These are phyloP conservation scores for Schizophyllum commune DNA, from an alignment of 1,284 basidiomycete genomes.

Conservation along the genomic window DNA sequence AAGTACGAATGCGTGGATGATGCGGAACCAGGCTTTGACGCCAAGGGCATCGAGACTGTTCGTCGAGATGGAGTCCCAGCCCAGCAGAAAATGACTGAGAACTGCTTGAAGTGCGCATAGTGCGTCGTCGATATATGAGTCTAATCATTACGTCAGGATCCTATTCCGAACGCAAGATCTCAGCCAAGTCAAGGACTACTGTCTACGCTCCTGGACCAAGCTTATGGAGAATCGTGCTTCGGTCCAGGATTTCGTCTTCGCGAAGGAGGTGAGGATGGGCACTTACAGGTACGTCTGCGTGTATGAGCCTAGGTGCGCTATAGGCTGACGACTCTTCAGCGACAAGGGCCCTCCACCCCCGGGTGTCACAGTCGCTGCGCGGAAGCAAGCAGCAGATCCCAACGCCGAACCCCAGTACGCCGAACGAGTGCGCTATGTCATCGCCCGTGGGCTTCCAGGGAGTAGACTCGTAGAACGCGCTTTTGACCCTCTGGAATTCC, in stretches of 20 bases:
- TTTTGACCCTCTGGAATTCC: conserved; percentile 70
- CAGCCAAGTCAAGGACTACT: conserved; percentile 85
- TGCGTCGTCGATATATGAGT: neutral
- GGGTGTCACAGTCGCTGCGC: conserved; percentile 81
- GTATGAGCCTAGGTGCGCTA: neutral
- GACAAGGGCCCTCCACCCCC: conserved; percentile 84
- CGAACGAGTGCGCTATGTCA: conserved; percentile 90
- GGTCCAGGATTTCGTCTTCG: conserved; percentile 88
- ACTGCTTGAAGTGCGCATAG: conserved; percentile 66
- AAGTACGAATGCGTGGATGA: conserved; percentile 88
- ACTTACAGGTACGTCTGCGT: conserved; percentile 64
- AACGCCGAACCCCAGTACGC: conserved; percentile 86
- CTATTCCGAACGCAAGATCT: conserved; percentile 87
- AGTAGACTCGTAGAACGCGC: conserved; percentile 78
- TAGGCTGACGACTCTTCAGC: conserved; percentile 26
- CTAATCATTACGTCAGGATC: conserved; percentile 41
- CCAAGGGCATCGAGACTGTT: conserved; percentile 97
- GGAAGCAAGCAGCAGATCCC: conserved; percentile 68
- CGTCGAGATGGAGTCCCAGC: conserved; percentile 86
- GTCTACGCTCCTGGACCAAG: conserved; percentile 79
- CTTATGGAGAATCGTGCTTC: conserved; percentile 77
- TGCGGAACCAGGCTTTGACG: conserved; percentile 78
- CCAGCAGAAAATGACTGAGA: conserved; percentile 86
- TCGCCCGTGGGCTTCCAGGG: conserved; percentile 61
- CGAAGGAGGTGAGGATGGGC: conserved; percentile 90